phyloP scores from a whole-genome alignment of 306 rosid species.

The Ammopiptanthus mongolicus region DNA sequence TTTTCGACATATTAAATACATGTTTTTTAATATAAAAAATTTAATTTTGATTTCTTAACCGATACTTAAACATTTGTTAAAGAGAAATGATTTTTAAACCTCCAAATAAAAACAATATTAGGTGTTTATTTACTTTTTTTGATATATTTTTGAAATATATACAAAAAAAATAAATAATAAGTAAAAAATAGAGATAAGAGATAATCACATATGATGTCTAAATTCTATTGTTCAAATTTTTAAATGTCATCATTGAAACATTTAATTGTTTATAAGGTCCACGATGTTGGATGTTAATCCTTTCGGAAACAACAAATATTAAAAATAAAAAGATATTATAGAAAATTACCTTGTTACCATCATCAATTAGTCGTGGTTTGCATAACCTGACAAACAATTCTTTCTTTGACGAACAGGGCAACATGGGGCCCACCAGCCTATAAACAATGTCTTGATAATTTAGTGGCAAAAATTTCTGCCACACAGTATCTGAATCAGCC shows the following conservation, averaged over 20 bases:
- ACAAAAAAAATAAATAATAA: too few species aligned
- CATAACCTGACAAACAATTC: constrained; percentile 43
- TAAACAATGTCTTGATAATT: constrained; percentile 31
- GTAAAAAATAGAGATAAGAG: too few species aligned
- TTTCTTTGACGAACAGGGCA: constrained; percentile 37
- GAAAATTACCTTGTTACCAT: constrained; percentile 36
- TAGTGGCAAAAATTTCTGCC: constrained; percentile 49
- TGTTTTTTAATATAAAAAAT: too few species aligned
- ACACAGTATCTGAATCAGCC: constrained; percentile 45
- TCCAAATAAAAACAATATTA: too few species aligned
- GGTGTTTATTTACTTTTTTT: too few species aligned
- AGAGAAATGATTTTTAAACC: too few species aligned
- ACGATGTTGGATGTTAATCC: background rate
- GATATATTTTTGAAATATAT: too few species aligned
- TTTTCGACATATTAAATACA: too few species aligned
- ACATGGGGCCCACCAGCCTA: constrained; percentile 36
- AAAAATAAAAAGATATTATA: background rate
- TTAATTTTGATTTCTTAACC: too few species aligned
- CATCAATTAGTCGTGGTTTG: constrained; percentile 44
- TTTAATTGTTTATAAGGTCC: background rate
- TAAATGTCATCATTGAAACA: background rate
- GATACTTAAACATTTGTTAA: too few species aligned
- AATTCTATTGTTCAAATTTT: too few species aligned
- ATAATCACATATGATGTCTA: too few species aligned
- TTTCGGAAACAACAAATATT: background rate